Evolutionary conservation across 345 rosid species (phyloP).

Genomic region (Citrus inodora): DNA sequence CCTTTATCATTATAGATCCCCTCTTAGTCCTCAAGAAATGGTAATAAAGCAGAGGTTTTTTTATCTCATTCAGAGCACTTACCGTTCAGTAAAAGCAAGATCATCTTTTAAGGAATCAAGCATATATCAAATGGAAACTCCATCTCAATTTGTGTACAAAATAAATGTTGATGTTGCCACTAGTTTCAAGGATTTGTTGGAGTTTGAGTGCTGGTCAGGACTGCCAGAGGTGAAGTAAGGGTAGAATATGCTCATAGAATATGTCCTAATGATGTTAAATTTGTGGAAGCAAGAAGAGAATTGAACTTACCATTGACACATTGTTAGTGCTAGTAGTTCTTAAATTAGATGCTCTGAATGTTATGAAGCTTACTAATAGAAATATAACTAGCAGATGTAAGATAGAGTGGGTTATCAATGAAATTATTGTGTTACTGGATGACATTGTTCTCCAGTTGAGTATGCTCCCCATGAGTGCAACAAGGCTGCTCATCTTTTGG

Average conservation of each 20-base stretch:
- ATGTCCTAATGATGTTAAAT: neutral
- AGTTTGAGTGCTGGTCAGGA: too few species aligned
- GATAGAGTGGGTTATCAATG: neutral
- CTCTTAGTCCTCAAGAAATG: too few species aligned
- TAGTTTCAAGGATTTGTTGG: neutral
- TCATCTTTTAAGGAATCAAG: neutral
- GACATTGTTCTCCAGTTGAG: neutral
- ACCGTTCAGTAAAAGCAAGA: neutral
- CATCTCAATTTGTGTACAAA: neutral
- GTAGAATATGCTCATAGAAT: neutral
- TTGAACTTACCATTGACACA: neutral
- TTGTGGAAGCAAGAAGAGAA: neutral
- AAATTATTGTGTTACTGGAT: too few species aligned
- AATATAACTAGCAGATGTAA: neutral
- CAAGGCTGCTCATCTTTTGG: neutral
- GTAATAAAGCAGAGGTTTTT: too few species aligned
- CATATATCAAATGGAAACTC: too few species aligned
- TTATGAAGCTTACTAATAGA: too few species aligned
- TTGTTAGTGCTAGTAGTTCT: too few species aligned
- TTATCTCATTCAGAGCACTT: too few species aligned
- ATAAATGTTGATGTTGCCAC: neutral
- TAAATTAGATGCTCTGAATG: neutral
- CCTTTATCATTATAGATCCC: too few species aligned
- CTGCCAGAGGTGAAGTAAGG: neutral
- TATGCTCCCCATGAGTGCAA: neutral